Base-by-base conservation (phyloP, 257 asterid genomes). In the Primulina huaijiensis region DNA sequence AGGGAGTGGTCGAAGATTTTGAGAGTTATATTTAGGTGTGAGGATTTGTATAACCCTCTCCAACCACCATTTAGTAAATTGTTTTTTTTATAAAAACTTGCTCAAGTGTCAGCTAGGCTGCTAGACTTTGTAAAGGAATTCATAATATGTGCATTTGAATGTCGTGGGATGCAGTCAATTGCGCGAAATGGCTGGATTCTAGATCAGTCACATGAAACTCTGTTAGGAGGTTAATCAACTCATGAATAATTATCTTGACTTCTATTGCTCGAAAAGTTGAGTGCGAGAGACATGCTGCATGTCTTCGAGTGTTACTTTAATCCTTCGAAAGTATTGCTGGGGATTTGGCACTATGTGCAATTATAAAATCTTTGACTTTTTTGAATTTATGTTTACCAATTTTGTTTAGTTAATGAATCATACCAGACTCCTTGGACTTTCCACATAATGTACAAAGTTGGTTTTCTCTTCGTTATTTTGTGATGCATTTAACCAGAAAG, bases 401-500 rank as follows among this genome's bases (percentile, higher is more conserved):
- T 43, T 12, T 12, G n/a, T 43, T 3, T 12, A 8, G n/a, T 43
- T 2, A 43, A 17, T 43, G 19, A 43, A 40, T 34, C 43, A 43
- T 17, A n/a, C 16, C 37, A 31, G 11, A 17, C 23, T 25, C 19
- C 50, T 62, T 6, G 34, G 35, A 34, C 27, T 27, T 65, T 58
- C 40, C 65, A 12, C 23, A 65, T 75, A 65, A 56, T 53, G 23
- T 34, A 27, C 33, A 64, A 35, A 57, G 1, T 74, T 55, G n/a
- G 58, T 52, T 61, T 72, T 43, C 77, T 78, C 55, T 82, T 64
- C 16, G 56, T 73, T 67, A 71, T 72, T 60, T 81, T 19, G 11
- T 65, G 72, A 65, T 77, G 62, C 40, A 20, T 73, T 67, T 65
- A 14, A 59, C 56, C 93, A 88, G 98, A 88, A 76, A 78, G 83